Evolutionary conservation across 2,329 filamentous ascomycete genomes (phyloP).

Genomic region (Alternaria triticimaculans): DNA sequence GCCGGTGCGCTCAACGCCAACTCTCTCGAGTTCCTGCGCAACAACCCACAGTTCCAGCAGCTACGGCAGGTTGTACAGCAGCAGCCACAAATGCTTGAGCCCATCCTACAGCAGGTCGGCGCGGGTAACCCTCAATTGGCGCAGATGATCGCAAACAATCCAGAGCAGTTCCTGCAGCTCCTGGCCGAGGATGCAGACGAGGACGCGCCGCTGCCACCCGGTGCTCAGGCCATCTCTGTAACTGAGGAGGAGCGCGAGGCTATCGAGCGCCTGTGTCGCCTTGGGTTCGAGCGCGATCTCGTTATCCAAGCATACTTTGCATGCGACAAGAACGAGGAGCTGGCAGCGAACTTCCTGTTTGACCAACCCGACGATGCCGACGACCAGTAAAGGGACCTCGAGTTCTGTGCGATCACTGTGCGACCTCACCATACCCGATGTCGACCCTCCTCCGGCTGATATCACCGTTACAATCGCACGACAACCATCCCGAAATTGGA

Average conservation of each 20-base stretch:
- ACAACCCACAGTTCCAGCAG: slow-evolving; percentile 98
- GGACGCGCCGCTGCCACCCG: slow-evolving; percentile 83
- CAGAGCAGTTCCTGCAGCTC: slow-evolving; percentile 89
- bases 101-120: slow-evolving; percentile 94
- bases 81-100: slow-evolving; percentile 97
- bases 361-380: slow-evolving; percentile 92
- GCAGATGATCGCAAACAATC: slow-evolving; percentile 87
- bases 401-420: slow-evolving; percentile 28
- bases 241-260: slow-evolving; percentile 97
- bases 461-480: slow-evolving; percentile 32
- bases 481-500: slow-evolving; percentile 23
- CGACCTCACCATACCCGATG: slow-evolving; percentile 30
- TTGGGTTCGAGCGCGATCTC: slow-evolving; percentile 90
- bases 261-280: slow-evolving; percentile 90
- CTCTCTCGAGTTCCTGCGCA: slow-evolving; percentile 90
- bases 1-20: slow-evolving; percentile 64
- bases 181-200: slow-evolving; percentile 87
- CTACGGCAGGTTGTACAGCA: slow-evolving; percentile 96
- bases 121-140: slow-evolving; percentile 94
- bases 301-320: slow-evolving; percentile 99
- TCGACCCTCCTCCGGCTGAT: slow-evolving; percentile 25
- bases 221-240: slow-evolving; percentile 86
- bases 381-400: slow-evolving; percentile 43
- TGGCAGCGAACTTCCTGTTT: slow-evolving; percentile 97
- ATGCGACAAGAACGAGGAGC: slow-evolving; percentile 98